Percentiles rank a stretch among this genome's conserved stretches.
Conservation (phyloP, 192 early-diverging fungal genomes). For the Linnemannia zychae region DNA sequence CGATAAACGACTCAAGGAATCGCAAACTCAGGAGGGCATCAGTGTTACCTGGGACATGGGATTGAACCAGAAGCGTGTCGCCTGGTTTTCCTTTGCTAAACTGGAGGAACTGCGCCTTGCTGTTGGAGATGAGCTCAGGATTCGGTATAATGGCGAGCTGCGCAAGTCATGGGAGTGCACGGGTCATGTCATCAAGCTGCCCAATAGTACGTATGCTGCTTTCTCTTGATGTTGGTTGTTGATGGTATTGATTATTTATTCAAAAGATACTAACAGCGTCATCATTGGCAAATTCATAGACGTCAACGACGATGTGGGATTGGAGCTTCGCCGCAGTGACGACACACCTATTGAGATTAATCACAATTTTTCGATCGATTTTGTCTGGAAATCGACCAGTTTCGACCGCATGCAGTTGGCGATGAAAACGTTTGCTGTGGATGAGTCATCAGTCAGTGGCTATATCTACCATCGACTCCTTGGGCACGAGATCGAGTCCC, state of each 20-base stretch:
- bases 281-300: constrained; percentile 57
- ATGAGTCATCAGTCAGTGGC: constrained; percentile 93
- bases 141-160: constrained; percentile 90
- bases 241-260: no score
- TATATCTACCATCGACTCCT: constrained; percentile 96
- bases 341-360: constrained; percentile 84
- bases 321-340: constrained; percentile 83
- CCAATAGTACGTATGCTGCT: constrained; percentile 78
- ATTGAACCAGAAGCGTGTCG: constrained; percentile 91
- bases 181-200: constrained; percentile 96
- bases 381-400: constrained; percentile 98
- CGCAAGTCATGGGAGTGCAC: constrained; percentile 87
- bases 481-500: constrained; percentile 95
- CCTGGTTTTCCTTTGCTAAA: constrained; percentile 95
- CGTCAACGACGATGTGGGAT: constrained; percentile 93
- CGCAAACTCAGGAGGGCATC: constrained; percentile 96
- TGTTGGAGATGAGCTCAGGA: constrained; percentile 93
- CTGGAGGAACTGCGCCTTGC: constrained; percentile 94
- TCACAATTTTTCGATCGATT: constrained; percentile 95
- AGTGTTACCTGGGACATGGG: constrained; percentile 98
- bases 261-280: neutral
- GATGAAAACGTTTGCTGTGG: constrained; percentile 96
- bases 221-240: neutral
- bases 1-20: constrained; percentile 87
- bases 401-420: constrained; percentile 98